Evolutionary conservation across 306 rosid species (phyloP).

Genomic region (Malus fusca): DNA sequence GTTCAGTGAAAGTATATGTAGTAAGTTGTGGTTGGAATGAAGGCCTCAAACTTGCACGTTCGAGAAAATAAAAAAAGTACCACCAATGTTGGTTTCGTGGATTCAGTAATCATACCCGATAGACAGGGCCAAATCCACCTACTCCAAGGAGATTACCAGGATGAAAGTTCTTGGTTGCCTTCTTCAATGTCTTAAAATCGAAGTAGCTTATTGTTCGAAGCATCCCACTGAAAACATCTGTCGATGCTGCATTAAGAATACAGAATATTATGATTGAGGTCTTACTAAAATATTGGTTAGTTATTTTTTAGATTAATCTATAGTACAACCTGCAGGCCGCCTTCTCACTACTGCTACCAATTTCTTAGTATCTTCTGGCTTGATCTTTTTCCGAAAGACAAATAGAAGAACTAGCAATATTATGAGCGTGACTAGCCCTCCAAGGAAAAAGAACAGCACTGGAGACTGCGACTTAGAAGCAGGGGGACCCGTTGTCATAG

Average conservation of each 20-base stretch:
- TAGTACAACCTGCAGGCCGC: conserved; percentile 35
- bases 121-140: conserved; percentile 97
- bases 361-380: conserved; percentile 30
- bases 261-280: background rate
- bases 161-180: conserved; percentile 69
- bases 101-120: conserved; percentile 54
- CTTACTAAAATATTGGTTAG: background rate
- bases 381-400: conserved; percentile 43
- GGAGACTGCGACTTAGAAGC: background rate
- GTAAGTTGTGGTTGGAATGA: background rate
- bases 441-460: conserved; percentile 54
- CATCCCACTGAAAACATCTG: conserved; percentile 51
- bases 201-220: conserved; percentile 56
- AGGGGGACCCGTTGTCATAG: conserved; percentile 9
- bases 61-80: background rate
- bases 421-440: conserved; percentile 41
- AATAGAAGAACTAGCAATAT: conserved; percentile 40
- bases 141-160: conserved; percentile 65
- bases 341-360: conserved; percentile 15
- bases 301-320: background rate
- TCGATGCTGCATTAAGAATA: conserved; percentile 29
- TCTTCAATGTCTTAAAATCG: conserved; percentile 53
- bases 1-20: background rate
- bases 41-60: background rate
- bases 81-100: background rate